phyloP scores from a whole-genome alignment of 148 eudicot species.

The Vaccinium vitisidaea region DNA sequence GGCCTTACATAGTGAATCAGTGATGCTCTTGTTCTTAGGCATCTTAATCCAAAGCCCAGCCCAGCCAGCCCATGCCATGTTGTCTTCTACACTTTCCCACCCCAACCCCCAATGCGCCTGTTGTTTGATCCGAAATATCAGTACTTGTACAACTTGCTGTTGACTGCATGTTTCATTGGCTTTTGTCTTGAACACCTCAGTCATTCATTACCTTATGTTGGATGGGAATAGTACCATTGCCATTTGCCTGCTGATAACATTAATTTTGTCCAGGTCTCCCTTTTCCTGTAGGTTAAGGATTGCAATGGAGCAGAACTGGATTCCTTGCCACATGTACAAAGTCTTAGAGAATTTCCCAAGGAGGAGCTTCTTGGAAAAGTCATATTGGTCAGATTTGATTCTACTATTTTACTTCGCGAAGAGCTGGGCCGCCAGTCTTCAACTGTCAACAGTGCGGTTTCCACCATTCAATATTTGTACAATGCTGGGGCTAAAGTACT shows the following conservation, averaged over 20 bases:
- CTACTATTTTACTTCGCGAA: conserved; percentile 43
- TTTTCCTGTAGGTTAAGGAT: conserved; percentile 32
- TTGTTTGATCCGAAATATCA: neutral
- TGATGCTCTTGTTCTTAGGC: neutral
- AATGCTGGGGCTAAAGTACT: conserved; percentile 62
- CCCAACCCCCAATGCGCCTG: neutral
- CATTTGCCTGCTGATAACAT: neutral
- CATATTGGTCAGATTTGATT: conserved; percentile 80
- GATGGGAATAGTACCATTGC: conserved; percentile 3
- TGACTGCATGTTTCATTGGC: neutral
- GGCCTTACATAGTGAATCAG: neutral
- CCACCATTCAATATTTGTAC: conserved; percentile 54
- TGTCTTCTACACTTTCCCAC: neutral
- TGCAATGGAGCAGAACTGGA: conserved; percentile 24
- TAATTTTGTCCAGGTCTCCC: neutral
- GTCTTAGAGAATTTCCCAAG: conserved; percentile 56
- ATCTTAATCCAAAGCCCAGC: conserved; percentile 6
- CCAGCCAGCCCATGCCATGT: neutral
- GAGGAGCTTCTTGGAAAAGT: conserved; percentile 60
- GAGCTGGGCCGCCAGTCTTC: conserved; percentile 29
- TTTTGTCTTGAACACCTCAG: neutral
- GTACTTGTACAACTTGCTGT: neutral
- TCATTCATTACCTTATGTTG: neutral
- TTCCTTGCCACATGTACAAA: conserved; percentile 60
- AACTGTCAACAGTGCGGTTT: conserved; percentile 34